A percentile compares a stretch with the other conserved stretches of the same genome.
phyloP scores from a whole-genome alignment of 306 rosid genomes.

The Amphicarpaea edgeworthii region DNA sequence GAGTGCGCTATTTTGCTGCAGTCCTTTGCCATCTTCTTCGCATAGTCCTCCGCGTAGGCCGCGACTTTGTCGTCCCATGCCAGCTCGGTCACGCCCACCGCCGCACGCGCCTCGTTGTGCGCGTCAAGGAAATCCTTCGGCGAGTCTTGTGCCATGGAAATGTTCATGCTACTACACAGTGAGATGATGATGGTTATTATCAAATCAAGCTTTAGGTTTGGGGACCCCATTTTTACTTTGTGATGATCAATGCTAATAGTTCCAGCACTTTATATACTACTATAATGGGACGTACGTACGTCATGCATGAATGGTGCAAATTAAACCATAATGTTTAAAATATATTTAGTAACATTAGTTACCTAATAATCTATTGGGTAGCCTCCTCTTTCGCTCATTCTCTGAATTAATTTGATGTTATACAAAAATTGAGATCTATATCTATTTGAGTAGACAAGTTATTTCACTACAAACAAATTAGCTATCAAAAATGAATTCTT shows the following conservation, averaged over 20 bases:
- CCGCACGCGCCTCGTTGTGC: constrained; percentile 53
- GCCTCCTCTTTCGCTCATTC: background rate
- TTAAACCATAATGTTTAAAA: background rate
- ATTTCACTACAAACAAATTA: too few species aligned
- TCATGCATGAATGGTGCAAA: too few species aligned
- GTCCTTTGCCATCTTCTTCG: constrained; percentile 18
- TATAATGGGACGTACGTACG: too few species aligned
- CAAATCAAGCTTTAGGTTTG: too few species aligned
- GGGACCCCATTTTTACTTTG: too few species aligned
- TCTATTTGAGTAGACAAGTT: too few species aligned
- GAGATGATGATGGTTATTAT: too few species aligned
- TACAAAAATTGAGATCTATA: too few species aligned
- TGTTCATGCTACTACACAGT: background rate
- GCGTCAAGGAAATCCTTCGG: constrained; percentile 40
- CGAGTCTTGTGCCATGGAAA: constrained; percentile 18
- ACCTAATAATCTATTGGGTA: background rate
- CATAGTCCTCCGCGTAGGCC: constrained; percentile 46
- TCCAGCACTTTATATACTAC: background rate
- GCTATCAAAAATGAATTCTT: too few species aligned
- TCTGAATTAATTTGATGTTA: too few species aligned
- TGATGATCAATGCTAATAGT: too few species aligned
- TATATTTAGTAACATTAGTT: background rate
- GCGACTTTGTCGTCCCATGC: constrained; percentile 46
- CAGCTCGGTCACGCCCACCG: constrained; percentile 49
- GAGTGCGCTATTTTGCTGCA: constrained; percentile 49